Percentiles rank a stretch among this genome's conserved stretches.
Evolutionary conservation across 2,329 filamentous ascomycete species (phyloP).

Genomic region (Tolypocladium nubicola): DNA sequence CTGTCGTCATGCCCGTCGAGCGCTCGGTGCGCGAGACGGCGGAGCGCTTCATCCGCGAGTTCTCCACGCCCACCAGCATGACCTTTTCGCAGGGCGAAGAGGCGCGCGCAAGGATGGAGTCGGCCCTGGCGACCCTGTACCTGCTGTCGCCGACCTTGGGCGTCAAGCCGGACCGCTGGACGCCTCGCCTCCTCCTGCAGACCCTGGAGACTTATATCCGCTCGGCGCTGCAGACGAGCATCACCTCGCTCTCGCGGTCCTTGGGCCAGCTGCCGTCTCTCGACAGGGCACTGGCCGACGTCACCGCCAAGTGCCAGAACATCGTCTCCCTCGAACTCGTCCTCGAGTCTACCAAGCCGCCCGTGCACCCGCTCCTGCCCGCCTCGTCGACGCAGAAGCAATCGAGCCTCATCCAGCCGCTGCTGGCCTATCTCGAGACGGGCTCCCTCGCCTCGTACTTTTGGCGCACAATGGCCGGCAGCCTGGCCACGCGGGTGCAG

Average conservation of each 20-base stretch:
- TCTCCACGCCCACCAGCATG: constrained; percentile 52
- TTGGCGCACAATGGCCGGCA: constrained; percentile 80
- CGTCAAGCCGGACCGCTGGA: constrained; percentile 42
- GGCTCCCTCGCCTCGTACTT: constrained; percentile 82
- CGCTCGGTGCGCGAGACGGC: constrained; percentile 60
- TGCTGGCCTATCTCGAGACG: constrained; percentile 74
- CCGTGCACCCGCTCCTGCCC: constrained; percentile 55
- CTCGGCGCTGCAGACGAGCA: constrained; percentile 66
- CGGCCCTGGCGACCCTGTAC: constrained; percentile 68
- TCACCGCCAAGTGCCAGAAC: constrained; percentile 79
- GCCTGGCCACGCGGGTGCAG: constrained; percentile 65
- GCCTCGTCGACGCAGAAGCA: constrained; percentile 23
- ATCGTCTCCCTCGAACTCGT: constrained; percentile 79
- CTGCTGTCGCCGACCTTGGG: constrained; percentile 61
- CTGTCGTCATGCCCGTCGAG: constrained; percentile 62
- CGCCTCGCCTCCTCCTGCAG: constrained; percentile 62
- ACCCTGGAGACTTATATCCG: constrained; percentile 76
- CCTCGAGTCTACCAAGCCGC: constrained; percentile 57
- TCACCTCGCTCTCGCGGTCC: constrained; percentile 63
- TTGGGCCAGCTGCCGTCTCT: constrained; percentile 72
- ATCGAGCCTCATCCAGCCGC: constrained; percentile 53
- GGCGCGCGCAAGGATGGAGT: constrained; percentile 59
- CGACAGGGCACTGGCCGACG: constrained; percentile 71
- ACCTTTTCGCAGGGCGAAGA: constrained; percentile 62
- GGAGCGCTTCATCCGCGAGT: constrained; percentile 74